Percentiles rank a stretch among this genome's conserved stretches.
phyloP scores from a whole-genome alignment of 495 filamentous ascomycete genomes.

The Penicillium bovifimosum region DNA sequence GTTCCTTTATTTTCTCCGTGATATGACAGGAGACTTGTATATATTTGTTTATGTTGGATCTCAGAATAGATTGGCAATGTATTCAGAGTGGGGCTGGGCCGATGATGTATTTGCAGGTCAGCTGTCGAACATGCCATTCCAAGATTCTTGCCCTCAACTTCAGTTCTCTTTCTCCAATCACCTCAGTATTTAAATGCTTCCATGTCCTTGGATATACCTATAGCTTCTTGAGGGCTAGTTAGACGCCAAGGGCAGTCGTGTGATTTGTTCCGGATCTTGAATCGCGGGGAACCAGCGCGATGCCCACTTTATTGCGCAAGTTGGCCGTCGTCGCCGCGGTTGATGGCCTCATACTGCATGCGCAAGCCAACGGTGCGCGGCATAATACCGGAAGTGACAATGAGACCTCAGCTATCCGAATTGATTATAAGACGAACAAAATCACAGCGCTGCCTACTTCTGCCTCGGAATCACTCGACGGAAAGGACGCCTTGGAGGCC shows the following conservation, averaged over 20 bases:
- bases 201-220: not conserved
- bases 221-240: not conserved
- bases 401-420: slow-evolving; percentile 49
- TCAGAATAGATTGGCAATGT: slow-evolving; percentile 6
- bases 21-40: slow-evolving; percentile 21
- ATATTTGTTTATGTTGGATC: slow-evolving; percentile 16
- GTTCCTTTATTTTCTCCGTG: slow-evolving; percentile 14
- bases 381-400: slow-evolving; percentile 29
- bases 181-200: not conserved
- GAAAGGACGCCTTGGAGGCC: slow-evolving; percentile 55
- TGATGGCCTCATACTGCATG: slow-evolving; percentile 82
- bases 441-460: slow-evolving; percentile 41
- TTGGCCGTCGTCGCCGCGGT: slow-evolving; percentile 74
- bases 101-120: slow-evolving; percentile 30
- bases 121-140: slow-evolving; percentile 20
- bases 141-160: not conserved
- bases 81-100: slow-evolving; percentile 14
- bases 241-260: not conserved
- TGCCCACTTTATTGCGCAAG: slow-evolving; percentile 75
- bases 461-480: slow-evolving; percentile 32
- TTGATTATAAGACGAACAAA: slow-evolving; percentile 69
- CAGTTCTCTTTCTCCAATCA: not conserved
- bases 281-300: slow-evolving; percentile 28
- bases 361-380: slow-evolving; percentile 46
- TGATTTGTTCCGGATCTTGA: not conserved